Base-by-base conservation (phyloP, 176 grass and related monocot genomes). In the Melocanna baccifera region DNA sequence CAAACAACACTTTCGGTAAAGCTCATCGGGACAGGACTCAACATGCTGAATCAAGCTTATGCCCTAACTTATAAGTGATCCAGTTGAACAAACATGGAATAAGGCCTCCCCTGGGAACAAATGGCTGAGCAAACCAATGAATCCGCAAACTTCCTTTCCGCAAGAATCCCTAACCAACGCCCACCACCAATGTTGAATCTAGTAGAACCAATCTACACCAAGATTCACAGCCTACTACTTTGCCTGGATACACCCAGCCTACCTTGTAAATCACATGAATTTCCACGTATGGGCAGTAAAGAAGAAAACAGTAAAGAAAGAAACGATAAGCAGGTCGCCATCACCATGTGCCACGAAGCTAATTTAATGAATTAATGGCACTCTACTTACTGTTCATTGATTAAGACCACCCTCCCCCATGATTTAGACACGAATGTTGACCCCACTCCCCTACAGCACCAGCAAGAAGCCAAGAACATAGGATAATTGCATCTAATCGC, bases 341-440 rank as follows among this genome's bases (percentile, higher is more conserved):
- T 28, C 25, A 56, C 43, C 63, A 88, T 73, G 64, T 77, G 41
- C 53, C 18, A 71, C 14, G 7, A 32, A 29, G 65, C 39, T 50
- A 62, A 76, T 26, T 13, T 69, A 69, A 36, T 47, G 40, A 76
- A 26, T 13, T 69, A 69, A 36, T 47, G 40, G 52, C 26, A 47
- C 1, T 6, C 19, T 7, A 56, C 13, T n/a, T 18, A 83, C 55
- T 83, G 34, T 63, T 62, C 64, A 63, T 4, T 69, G 73, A 88
- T 83, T 77, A 83, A 76, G 86, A 77, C 29, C 15, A 76, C 12
- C 5, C 65, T 62, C 46, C 14, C 19, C 8, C 29, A 71, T 3
- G 37, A 86, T 61, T 20, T 11, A 71, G 41, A 9, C 13, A 86
- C 75, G 16, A 6, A 19, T 18, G 18, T 29, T 26, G 53, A 25